Conservation (phyloP, 2,329 filamentous ascomycete genomes). For the Lasiodiplodia theobromae region DNA sequence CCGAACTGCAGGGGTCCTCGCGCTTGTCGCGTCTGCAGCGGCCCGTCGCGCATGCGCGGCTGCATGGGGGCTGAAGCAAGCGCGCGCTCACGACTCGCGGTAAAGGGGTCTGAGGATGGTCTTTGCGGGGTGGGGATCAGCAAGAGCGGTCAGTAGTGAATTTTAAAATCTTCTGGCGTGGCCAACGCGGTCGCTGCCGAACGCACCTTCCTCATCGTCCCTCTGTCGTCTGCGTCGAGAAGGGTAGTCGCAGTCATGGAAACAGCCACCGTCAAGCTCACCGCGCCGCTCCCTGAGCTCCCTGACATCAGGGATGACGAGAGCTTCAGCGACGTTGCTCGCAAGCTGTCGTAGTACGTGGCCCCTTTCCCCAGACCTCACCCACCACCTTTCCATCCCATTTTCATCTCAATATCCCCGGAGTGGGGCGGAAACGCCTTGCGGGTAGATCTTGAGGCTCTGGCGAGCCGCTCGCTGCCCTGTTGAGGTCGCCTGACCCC, state of each 20-base stretch:
- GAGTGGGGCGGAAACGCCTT: constrained; percentile 33
- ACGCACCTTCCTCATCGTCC: constrained; percentile 20
- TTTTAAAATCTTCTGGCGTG: constrained; percentile 19
- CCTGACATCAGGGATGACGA: constrained; percentile 67
- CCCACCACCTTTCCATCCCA: constrained; percentile 12
- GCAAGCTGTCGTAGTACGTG: constrained; percentile 68
- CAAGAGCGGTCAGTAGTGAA: constrained; percentile 18
- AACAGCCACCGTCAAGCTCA: constrained; percentile 22
- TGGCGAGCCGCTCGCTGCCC: constrained; percentile 15
- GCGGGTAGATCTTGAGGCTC: constrained; percentile 25
- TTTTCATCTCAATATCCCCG: constrained; percentile 27
- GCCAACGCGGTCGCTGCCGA: neutral
- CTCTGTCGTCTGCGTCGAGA: neutral
- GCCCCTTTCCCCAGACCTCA: constrained; percentile 6
- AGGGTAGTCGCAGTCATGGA: constrained; percentile 23
- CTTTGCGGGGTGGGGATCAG: constrained; percentile 19
- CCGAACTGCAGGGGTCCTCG: neutral
- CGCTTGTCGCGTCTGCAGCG: constrained; percentile 1
- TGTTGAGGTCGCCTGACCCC: constrained; percentile 25
- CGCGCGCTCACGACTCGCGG: constrained; percentile 2
- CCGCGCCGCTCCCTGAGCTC: constrained; percentile 45
- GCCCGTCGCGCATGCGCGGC: neutral
- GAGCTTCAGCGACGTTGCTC: constrained; percentile 68
- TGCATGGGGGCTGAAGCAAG: neutral
- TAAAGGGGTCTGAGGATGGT: neutral